A percentile compares a stretch with the other conserved stretches of the same genome.
Conservation (phyloP, 2,329 filamentous ascomycete genomes). For the Trichoderma brevicompactum region DNA sequence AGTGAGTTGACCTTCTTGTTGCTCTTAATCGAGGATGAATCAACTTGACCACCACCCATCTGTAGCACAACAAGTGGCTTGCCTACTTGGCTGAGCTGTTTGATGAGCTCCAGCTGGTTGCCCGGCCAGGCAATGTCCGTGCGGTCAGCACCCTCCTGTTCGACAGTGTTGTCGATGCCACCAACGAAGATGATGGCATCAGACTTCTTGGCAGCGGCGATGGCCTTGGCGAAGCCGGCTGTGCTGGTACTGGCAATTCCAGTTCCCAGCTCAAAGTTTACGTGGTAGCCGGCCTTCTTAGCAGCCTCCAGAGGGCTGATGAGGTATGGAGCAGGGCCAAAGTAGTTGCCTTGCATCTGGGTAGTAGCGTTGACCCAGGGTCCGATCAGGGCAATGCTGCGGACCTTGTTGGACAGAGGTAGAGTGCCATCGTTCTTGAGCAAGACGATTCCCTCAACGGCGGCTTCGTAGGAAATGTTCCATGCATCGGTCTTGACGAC, state of each 20-base stretch:
- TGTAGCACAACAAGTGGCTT: slow-evolving; percentile 58
- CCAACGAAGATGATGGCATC: slow-evolving; percentile 58
- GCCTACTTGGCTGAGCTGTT: slow-evolving; percentile 38
- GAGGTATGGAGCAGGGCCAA: slow-evolving; percentile 55
- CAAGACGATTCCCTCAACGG: slow-evolving; percentile 62
- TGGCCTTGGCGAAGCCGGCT: slow-evolving; percentile 33
- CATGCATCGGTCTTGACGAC: slow-evolving; percentile 43
- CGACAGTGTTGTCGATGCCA: slow-evolving; percentile 58
- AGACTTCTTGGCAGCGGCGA: slow-evolving; percentile 46
- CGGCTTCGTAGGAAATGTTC: slow-evolving; percentile 45
- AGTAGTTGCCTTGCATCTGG: slow-evolving; percentile 37
- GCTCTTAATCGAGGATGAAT: slow-evolving; percentile 53
- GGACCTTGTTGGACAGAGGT: slow-evolving; percentile 45
- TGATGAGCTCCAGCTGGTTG: slow-evolving; percentile 56
- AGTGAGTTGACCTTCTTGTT: slow-evolving; percentile 52
- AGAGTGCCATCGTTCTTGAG: slow-evolving; percentile 65
- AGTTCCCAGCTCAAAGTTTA: slow-evolving; percentile 18
- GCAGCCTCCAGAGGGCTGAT: slow-evolving; percentile 57
- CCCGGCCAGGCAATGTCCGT: slow-evolving; percentile 55
- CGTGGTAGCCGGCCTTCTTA: slow-evolving; percentile 9
- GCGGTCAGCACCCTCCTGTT: slow-evolving; percentile 57
- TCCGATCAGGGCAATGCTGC: slow-evolving; percentile 36
- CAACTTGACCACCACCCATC: slow-evolving; percentile 54
- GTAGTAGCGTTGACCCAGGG: slow-evolving; percentile 40
- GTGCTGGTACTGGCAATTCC: slow-evolving; percentile 8